Percentiles rank a stretch among this genome's conserved stretches.
These are phyloP conservation scores for Leishmania arabica DNA, from an alignment of 208 protist species.

Conservation along the genomic window DNA sequence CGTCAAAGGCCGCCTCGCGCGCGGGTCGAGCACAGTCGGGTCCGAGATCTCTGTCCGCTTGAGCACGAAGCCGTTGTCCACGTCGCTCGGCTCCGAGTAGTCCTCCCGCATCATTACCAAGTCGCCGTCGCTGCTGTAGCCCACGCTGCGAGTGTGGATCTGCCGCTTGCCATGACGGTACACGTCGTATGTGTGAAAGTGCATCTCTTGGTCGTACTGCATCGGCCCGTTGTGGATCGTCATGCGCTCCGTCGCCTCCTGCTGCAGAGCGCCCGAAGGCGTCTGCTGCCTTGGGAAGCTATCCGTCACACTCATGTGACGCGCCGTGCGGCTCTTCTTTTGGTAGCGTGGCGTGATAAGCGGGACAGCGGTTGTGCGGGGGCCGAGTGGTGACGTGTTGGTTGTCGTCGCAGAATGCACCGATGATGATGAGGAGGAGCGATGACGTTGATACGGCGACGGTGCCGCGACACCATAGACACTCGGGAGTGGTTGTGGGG, in stretches of 20 bases:
- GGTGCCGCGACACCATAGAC: background rate
- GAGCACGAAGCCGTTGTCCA: constrained; percentile 58
- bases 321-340: constrained; percentile 59
- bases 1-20: constrained; percentile 70
- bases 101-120: constrained; percentile 81
- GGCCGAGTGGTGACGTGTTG: constrained; percentile 37
- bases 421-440: constrained; percentile 20
- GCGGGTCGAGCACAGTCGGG: constrained; percentile 73
- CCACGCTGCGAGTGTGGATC: constrained; percentile 80
- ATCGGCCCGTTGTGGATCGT: constrained; percentile 62
- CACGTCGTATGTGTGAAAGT: constrained; percentile 89
- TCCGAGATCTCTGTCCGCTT: constrained; percentile 58
- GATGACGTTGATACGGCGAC: background rate
- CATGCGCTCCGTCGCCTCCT: constrained; percentile 70
- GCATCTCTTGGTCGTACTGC: constrained; percentile 68
- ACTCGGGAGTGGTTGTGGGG: constrained; percentile 9
- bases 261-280: constrained; percentile 43
- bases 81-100: constrained; percentile 78
- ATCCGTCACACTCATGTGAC: constrained; percentile 72
- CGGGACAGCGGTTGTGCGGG: constrained; percentile 52
- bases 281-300: constrained; percentile 41
- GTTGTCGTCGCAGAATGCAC: constrained; percentile 11
- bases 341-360: constrained; percentile 85
- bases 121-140: constrained; percentile 89
- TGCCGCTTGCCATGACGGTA: constrained; percentile 75